Evolutionary conservation across 2,329 filamentous ascomycete species (phyloP).

Genomic region (Hymenotorrendiella dingleyae): DNA sequence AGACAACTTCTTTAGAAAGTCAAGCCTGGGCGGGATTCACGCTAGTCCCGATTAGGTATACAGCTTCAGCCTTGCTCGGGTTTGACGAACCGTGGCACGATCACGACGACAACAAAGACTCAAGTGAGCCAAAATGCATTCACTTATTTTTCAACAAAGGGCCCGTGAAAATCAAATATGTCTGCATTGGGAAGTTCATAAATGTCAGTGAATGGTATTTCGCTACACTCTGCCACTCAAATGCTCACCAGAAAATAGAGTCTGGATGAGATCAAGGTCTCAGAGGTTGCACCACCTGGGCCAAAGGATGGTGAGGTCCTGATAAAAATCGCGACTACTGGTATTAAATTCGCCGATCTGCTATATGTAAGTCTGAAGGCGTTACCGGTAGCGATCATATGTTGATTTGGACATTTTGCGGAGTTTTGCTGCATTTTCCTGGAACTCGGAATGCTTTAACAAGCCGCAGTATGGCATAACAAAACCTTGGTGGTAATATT

Average conservation of each 20-base stretch:
- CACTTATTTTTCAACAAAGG: no score
- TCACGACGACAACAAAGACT: no score
- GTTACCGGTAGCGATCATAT: neutral
- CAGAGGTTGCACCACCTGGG: constrained; percentile 30
- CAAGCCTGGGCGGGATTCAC: no score
- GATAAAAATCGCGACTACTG: constrained; percentile 47
- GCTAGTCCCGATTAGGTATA: no score
- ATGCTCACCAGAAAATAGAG: no score
- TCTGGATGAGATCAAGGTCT: constrained; percentile 30
- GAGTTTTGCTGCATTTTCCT: neutral
- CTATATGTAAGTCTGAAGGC: constrained; percentile 39
- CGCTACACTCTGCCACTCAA: no score
- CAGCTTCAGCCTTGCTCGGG: no score
- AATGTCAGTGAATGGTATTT: no score
- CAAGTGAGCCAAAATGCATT: no score
- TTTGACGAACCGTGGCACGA: no score
- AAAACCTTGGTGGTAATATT: neutral
- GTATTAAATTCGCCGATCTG: constrained; percentile 55
- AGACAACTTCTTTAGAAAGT: neutral
- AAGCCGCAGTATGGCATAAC: neutral
- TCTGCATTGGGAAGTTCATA: no score
- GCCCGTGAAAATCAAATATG: no score
- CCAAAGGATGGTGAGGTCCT: constrained; percentile 35
- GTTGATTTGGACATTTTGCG: neutral
- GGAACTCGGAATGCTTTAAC: neutral